Base-by-base conservation (phyloP, 2,329 filamentous ascomycete genomes). In the Epichloe amarillans region DNA sequence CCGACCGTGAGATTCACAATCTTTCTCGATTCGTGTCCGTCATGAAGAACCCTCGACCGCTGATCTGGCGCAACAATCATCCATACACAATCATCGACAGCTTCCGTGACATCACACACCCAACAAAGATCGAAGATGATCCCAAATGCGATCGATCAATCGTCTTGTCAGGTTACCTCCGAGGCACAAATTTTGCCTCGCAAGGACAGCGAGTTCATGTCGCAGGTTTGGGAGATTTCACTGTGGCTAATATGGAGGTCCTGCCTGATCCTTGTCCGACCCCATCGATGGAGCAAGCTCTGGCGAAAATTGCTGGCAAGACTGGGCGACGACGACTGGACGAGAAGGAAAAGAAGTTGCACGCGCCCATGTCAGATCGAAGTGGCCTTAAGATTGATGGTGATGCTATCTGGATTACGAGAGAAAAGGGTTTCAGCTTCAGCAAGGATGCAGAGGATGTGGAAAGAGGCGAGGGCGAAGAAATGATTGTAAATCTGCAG, bases 41-140 rank as follows among this genome's bases (percentile, higher is more conserved):
- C 57, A 98, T 98, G 94, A 98, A 98, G 75, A 98, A 95, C 64
- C 91, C 94, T 4, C 79, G 93, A 53, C 93, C 93, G n/a, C 74
- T 98, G 33, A 76, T 98, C 41, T 98, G 93, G 91, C 80, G 94
- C 53, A 98, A 98, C 65, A 86, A 88, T 1, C 93, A 98, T 72
- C 90, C 91, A 4, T 98, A 98, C 66, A 82, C 88, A 52, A 74
- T 98, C 50, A 87, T 93, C 52, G 93, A 98, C 70, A 88, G 90
- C 56, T 95, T 97, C 68, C 78, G 95, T 59, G 93, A 98, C 66
- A 82, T 98, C 49, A 98, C 93, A 0, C 88, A 95, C 37, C 93
- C 94, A 0, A 94, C 88, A 10, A 82, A 86, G 58, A 85, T 97
- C 43, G 94, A 98, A 65, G 81, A 88, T 60, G 79, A 98, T 60